phyloP scores from a whole-genome alignment of 805 yeast genomes.

The Yarrowia divulgata region DNA sequence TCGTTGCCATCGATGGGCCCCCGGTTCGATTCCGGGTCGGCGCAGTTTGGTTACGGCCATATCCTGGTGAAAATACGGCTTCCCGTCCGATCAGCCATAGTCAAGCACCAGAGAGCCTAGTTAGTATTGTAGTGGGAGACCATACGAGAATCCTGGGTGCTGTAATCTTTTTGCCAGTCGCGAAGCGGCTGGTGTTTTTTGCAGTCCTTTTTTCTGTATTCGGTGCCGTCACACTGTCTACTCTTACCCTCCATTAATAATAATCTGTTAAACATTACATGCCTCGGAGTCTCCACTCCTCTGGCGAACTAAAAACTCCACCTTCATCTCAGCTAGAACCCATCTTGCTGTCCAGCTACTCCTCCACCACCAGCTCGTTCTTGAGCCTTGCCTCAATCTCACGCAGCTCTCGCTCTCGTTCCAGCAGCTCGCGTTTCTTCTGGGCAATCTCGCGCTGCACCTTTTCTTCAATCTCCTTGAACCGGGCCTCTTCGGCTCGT shows the following conservation, averaged over 20 bases:
- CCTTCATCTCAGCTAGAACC: neutral
- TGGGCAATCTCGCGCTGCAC: conserved; percentile 53
- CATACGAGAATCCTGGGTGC: conserved; percentile 38
- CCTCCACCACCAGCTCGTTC: conserved; percentile 19
- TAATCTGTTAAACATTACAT: conserved; percentile 32
- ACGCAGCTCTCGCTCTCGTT: conserved; percentile 53
- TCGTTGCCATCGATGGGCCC: conserved; percentile 39
- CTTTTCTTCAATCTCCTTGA: conserved; percentile 51
- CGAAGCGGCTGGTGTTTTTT: neutral
- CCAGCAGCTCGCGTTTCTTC: conserved; percentile 50
- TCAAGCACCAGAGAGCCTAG: conserved; percentile 39
- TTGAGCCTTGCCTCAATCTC: conserved; percentile 52
- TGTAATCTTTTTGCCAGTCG: conserved; percentile 21
- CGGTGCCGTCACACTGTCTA: neutral
- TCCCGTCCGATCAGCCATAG: conserved; percentile 38
- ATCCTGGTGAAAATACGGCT: conserved; percentile 36
- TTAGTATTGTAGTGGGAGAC: conserved; percentile 38
- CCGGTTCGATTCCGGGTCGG: conserved; percentile 39
- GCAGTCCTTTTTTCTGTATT: too few relatives aligned
- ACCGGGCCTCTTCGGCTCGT: conserved; percentile 51
- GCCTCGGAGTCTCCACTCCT: conserved; percentile 10
- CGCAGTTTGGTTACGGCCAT: conserved; percentile 36
- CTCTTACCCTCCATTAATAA: conserved; percentile 6
- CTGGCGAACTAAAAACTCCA: conserved; percentile 10
- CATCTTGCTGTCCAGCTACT: neutral